Base-by-base conservation (phyloP, 2,329 filamentous ascomycete species). In the Chrysoporthe cubensis region DNA sequence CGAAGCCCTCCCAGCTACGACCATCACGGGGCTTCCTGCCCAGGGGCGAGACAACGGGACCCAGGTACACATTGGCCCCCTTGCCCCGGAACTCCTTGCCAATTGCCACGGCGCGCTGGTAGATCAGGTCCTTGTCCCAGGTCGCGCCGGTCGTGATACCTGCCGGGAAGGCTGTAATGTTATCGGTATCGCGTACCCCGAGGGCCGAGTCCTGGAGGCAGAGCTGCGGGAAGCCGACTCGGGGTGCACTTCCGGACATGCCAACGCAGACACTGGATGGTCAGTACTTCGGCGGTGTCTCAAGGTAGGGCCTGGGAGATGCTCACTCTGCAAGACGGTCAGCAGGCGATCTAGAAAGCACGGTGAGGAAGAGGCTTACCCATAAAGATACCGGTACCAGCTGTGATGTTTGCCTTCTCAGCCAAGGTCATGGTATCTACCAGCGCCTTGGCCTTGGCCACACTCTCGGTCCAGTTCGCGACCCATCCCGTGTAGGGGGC, bases 121-220 rank as follows among this genome's bases (percentile, higher is more conserved):
- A 89, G 78, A 93, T 90, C 62, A 93, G 80, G 18, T 85, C 81
- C 79, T 93, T 94, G 78, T 91, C 90, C 75, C 88, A 94, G 0
- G 91, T 93, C 2, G 91, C 90, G 21, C 90, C 91, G 1, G 86
- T 86, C 0, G 90, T 93, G 72, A 95, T 91, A n/a, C 91, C 92
- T 9, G 91, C 85, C 0, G 92, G 92, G 72, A 95, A 96, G 0
- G 88, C 91, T 0, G 91, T 94, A 64, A 90, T 88, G 69, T 92
- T 88, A 71, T 94, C 91, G 0, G 90, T 88, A n/a, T 87, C 87
- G 40, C 91, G 87, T 16, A 96, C 82, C 1, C 92, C 92, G 44
- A 91, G 81, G 1, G 91, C 90, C 0, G 87, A 88, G 75, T 94
- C 91, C 71, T 92, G 89, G 3, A 92, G 80, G 73, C 90, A 92